Conservation (phyloP, 805 yeast genomes). For the Sugiyamaella americana region DNA sequence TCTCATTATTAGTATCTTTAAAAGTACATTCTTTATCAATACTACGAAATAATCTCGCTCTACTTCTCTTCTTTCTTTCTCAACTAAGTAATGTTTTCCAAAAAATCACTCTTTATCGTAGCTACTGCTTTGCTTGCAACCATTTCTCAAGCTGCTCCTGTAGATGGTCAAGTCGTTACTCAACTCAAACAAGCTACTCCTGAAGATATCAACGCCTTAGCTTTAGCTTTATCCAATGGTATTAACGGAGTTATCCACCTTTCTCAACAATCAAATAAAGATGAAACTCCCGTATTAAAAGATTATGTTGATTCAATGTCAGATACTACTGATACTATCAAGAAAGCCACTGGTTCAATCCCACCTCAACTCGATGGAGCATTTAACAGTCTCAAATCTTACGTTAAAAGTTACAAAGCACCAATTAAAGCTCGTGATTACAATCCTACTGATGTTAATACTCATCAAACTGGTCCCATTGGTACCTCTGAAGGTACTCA, state of each 20-base stretch:
- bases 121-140: neutral
- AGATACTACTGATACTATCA: neutral
- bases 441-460: neutral
- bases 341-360: neutral
- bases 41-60: neutral
- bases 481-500: conserved; percentile 8
- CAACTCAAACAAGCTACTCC: neutral
- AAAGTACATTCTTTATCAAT: neutral
- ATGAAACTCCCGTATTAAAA: neutral
- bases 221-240: neutral
- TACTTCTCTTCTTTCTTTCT: neutral
- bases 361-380: neutral
- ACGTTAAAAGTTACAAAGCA: neutral
- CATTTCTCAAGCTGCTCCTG: neutral
- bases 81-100: neutral
- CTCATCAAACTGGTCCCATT: neutral
- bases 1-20: neutral
- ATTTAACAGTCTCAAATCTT: neutral
- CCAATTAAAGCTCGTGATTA: neutral
- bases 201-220: neutral
- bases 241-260: neutral
- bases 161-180: neutral
- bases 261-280: neutral
- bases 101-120: neutral
- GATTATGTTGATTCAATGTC: neutral